These are phyloP conservation scores for Cordyceps fumosorosea DNA, from an alignment of 2,329 filamentous ascomycete species.

Conservation along the genomic window DNA sequence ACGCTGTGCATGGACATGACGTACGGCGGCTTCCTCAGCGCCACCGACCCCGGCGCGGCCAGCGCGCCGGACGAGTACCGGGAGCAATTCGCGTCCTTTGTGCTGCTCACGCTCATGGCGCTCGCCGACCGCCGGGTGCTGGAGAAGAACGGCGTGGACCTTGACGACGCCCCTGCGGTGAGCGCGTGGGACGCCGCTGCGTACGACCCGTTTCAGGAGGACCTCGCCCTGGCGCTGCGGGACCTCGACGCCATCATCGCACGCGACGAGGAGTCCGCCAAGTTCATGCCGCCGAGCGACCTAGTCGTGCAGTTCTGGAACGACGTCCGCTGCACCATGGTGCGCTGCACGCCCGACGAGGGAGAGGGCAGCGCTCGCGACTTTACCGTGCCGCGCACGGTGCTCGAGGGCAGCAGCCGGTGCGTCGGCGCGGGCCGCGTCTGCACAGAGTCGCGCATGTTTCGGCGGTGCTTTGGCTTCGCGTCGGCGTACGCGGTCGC, in stretches of 20 bases:
- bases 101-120: slow-evolving; percentile 21
- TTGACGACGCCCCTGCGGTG: slow-evolving; percentile 2
- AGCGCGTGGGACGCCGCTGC: slow-evolving; percentile 9
- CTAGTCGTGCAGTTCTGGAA: slow-evolving; percentile 19
- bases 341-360: slow-evolving; percentile 16
- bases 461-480: slow-evolving; percentile 17
- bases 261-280: slow-evolving; percentile 15
- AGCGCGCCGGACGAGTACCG: slow-evolving; percentile 18
- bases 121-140: slow-evolving; percentile 29
- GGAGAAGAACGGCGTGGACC: slow-evolving; percentile 23
- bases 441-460: slow-evolving; percentile 14
- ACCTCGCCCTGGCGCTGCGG: slow-evolving; percentile 16
- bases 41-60: slow-evolving; percentile 10
- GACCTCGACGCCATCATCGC: slow-evolving; percentile 17
- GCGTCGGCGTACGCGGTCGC: slow-evolving; percentile 15
- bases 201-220: slow-evolving; percentile 19
- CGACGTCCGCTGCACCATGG: slow-evolving; percentile 17
- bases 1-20: slow-evolving; percentile 23
- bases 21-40: slow-evolving; percentile 17
- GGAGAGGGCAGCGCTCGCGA: slow-evolving; percentile 13
- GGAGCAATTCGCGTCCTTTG: slow-evolving; percentile 18
- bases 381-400: slow-evolving; percentile 17
- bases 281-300: slow-evolving; percentile 15
- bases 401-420: slow-evolving; percentile 16
- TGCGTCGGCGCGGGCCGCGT: slow-evolving; percentile 18